Conservation (phyloP, 352 stramenopile species). For the Phytopythium cucurbitacearum region DNA sequence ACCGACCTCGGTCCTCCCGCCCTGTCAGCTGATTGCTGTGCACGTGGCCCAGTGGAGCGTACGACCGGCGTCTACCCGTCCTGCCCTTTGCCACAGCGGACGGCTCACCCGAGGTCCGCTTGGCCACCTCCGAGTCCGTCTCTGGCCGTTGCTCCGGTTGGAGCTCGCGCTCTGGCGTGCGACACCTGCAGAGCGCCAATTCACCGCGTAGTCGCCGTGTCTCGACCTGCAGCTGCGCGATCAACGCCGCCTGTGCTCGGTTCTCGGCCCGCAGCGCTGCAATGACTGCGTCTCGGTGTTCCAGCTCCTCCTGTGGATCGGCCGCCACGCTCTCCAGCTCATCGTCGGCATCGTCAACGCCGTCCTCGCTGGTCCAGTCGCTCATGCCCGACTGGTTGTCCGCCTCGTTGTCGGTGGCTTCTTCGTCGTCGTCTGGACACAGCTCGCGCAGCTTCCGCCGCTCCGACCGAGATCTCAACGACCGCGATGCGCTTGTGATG, state of each 20-base stretch:
- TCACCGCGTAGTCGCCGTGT: not conserved
- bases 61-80: no score
- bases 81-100: not conserved
- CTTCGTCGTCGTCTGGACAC: not conserved
- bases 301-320: not conserved
- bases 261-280: conserved; percentile 1
- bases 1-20: no score
- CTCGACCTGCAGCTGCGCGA: not conserved
- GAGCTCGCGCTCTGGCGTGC: not conserved
- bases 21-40: no score
- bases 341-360: not conserved
- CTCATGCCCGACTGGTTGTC: not conserved
- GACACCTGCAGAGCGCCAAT: not conserved
- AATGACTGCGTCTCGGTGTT: not conserved
- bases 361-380: no score
- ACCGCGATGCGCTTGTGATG: no score
- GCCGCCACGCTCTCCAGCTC: not conserved
- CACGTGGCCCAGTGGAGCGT: no score
- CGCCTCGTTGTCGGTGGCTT: not conserved
- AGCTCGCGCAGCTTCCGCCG: no score
- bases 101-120: not conserved
- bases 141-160: not conserved
- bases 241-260: not conserved
- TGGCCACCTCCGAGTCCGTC: not conserved
- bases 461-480: no score